Base-by-base conservation (phyloP, 2,329 filamentous ascomycete genomes). In the Aaosphaeria arxii region DNA sequence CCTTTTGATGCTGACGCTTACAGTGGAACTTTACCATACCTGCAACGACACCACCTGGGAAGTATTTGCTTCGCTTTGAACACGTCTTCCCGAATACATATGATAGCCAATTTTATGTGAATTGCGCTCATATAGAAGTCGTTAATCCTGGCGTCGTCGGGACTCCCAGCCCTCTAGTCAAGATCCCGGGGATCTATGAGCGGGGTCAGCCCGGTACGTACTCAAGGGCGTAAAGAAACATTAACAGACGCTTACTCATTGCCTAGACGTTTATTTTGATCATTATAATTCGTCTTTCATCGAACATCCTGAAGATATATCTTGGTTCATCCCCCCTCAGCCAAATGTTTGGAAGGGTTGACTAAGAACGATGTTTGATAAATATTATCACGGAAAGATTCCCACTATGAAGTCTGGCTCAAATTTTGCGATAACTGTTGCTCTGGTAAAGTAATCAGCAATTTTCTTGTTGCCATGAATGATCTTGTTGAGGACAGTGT, bases 11-110 rank as follows among this genome's bases (percentile, higher is more conserved):
- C 17, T 24, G 17, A 24, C 17, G 17, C 17, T 24, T 17, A 36
- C 39, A 43, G 41, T 43, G 41, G 41, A 43, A 43, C 30, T 43
- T 43, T 4, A 43, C 41, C 7, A 43, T 43, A 30, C 41, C 41
- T 6, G 41, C 29, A 11, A 43, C 41, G 11, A 43, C 41, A 32
- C 41, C 41, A 32, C 28, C 41, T 30, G 41, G 41, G 6, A 43
- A 43, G 30, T 43, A 43, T 43, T 29, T 43, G 41, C 7, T 43
- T 32, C 41, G 41, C 9, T 43, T 43, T 24, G 41, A 43, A 17
- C 30, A 43, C 30, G 17, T 43, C 30, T 43, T 43, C 17, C 41
- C 41, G 11, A 43, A 43, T 17, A 11, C 17, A 11, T 9, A 43
- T 31, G 41, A 43, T 32, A 9, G 24, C 7, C 41, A 43, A 32